These are phyloP conservation scores for Hortaea werneckii DNA, from an alignment of 2,329 filamentous ascomycete species.

Conservation along the genomic window DNA sequence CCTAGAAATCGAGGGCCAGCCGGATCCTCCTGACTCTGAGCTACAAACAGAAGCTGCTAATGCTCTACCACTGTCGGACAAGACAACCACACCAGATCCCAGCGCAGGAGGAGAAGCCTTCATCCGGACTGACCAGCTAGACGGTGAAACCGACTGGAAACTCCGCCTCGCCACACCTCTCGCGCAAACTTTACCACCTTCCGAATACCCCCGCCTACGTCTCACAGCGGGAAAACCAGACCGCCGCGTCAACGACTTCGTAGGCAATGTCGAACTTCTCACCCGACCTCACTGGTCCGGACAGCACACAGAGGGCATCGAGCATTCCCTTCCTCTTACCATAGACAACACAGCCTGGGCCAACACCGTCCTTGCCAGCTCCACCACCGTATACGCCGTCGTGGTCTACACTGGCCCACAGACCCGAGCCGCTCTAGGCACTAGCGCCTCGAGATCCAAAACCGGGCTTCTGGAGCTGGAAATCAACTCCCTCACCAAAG, in stretches of 20 bases:
- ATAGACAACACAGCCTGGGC: slow-evolving; percentile 99
- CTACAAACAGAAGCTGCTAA: not conserved
- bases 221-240: slow-evolving; percentile 85
- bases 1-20: not conserved
- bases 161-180: slow-evolving; percentile 76
- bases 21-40: not conserved
- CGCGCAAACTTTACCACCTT: slow-evolving; percentile 65
- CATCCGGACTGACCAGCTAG: slow-evolving; percentile 91
- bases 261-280: slow-evolving; percentile 73
- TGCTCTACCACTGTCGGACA: slow-evolving; percentile 14
- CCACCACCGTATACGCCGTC: slow-evolving; percentile 75
- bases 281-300: slow-evolving; percentile 32
- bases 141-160: slow-evolving; percentile 99
- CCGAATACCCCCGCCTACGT: slow-evolving; percentile 55
- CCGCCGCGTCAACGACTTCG: slow-evolving; percentile 87
- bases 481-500: slow-evolving; percentile 95
- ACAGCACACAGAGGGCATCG: slow-evolving; percentile 1
- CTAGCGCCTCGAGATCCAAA: slow-evolving; percentile 83
- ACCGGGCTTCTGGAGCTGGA: slow-evolving; percentile 88
- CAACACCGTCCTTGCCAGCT: slow-evolving; percentile 92
- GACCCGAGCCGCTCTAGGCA: slow-evolving; percentile 87
- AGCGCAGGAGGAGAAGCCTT: slow-evolving; percentile 74
- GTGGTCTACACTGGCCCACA: slow-evolving; percentile 92
- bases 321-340: slow-evolving; percentile 58
- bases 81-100: slow-evolving; percentile 25